These are phyloP conservation scores for Cordyceps fumosorosea DNA, from an alignment of 2,329 filamentous ascomycete species.

Conservation along the genomic window DNA sequence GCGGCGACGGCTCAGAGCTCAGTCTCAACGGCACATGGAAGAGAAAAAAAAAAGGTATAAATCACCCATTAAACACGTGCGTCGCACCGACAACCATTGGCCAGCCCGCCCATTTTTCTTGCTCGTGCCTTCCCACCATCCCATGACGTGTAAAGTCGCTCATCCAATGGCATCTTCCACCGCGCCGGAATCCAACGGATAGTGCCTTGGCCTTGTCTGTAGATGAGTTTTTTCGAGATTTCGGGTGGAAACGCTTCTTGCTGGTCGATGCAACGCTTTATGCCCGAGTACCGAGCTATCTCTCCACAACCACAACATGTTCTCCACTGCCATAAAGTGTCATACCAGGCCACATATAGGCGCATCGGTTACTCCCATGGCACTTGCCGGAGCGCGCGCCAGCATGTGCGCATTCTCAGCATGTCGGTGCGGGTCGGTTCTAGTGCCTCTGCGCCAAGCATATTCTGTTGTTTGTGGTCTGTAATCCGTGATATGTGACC, in stretches of 20 bases:
- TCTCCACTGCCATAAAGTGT: neutral
- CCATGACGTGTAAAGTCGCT: neutral
- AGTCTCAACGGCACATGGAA: neutral
- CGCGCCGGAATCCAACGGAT: constrained; percentile 4
- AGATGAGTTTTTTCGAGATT: neutral
- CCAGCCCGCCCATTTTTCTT: neutral
- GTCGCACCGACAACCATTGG: neutral
- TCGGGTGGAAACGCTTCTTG: constrained; percentile 11
- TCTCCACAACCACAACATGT: neutral
- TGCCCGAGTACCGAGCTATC: neutral
- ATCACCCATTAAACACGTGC: neutral
- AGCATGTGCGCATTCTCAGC: constrained; percentile 1
- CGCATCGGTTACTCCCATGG: neutral
- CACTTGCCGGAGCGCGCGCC: neutral
- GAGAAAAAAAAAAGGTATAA: neutral
- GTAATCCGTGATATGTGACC: neutral
- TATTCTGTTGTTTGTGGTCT: neutral
- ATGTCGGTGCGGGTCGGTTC: neutral
- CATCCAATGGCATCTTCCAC: constrained; percentile 1
- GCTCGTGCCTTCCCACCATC: neutral
- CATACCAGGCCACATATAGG: neutral
- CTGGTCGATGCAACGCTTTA: constrained; percentile 4
- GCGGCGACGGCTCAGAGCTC: constrained; percentile 6
- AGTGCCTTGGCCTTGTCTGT: neutral
- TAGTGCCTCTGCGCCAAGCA: neutral